Base-by-base conservation (phyloP, 129 eudicot species). In the Pseudognaphalium luteoalbum region DNA sequence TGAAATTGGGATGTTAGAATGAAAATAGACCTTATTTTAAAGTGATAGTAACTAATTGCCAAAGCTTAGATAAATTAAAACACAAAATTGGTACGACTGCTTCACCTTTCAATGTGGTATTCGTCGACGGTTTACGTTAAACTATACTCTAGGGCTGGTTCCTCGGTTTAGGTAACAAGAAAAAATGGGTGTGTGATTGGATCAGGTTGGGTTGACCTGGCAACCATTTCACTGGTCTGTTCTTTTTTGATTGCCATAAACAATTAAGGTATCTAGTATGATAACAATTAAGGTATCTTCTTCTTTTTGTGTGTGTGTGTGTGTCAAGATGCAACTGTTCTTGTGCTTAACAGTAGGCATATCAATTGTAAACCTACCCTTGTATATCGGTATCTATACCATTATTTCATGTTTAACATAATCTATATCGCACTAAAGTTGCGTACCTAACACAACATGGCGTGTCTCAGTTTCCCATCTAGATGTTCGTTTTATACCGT, bases 41-140 rank as follows among this genome's bases (percentile, higher is more conserved):
- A 72, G 50, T 30, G n/a, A 33, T 14, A 57, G 17, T 72, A 29
- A 30, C 59, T 54, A 42, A 56, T 72, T 33, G 66, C 66, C 6
- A 56, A 72, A 54, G 50, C 33, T 33, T 3, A 42, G 32, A 56
- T 56, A 19, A 32, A 7, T 56, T 19, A 20, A 72, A 56, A 19
- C 35, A 56, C 76, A 19, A 54, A 34, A n/a, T 73, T 58, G 52
- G 68, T 57, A 34, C 5, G 56, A 22, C 19, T 62, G 20, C 6
- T 62, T 62, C 29, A 37, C 37, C 19, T 72, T 29, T 17, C 61
- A 5, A 52, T 52, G 37, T 7, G 52, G 62, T 56, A 17, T 11
- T 2, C 21, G 2, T 16, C 21, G 12, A 57, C 68, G 21, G 37
- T 73, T 72, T 14, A 37, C n/a, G 19, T 28, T 12, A 28, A 62